Base-by-base conservation (phyloP, 306 rosid species). In the Begonia fuchsioides region DNA sequence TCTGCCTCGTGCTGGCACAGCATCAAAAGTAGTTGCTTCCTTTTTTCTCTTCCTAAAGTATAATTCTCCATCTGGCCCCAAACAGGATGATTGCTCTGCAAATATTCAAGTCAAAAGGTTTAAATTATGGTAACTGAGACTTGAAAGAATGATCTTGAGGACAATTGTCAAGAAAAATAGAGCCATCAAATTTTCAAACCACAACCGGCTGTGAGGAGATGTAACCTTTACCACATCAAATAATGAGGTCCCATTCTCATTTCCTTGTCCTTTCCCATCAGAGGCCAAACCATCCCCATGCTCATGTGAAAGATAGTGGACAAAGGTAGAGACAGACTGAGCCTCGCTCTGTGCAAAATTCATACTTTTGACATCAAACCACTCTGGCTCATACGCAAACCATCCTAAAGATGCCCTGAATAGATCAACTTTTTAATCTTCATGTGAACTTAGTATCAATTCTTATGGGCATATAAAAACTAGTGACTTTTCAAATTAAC, bases 1-100 rank as follows among this genome's bases (percentile, higher is more conserved):
- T 90, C 98, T 32, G 81, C 95, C 64, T 90, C 98, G 53, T 85
- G 78, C 65, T 81, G 98, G 72, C 98, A 84, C 41, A 90, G 77
- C 94, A 90, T 75, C 62, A 81, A 59, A 46, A 90, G 94, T 59
- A 90, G 72, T 58, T 73, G 95, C 66, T 72, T 79, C 63, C 95
- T 67, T 55, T 90, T 90, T 63, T 90, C 95, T 71, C 92, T 81
- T 59, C 80, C 98, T 14, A 55, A 59, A 60, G 82, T 71, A 63
- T 81, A 90, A 76, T 77, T 85, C 59, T 81, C 95, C 74, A 84
- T 72, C 73, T 79, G 87, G 50, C 98, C 98, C 98, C 98, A 90
- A 46, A 90, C 92, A 58, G 98, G 98, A 63, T 90, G 98, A 58
- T 73, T 75, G 26, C 60, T 76, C 98, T 90, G 81, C 56, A 63